phyloP scores from a whole-genome alignment of 768 basidiomycete genomes.

The Pleurotus ostreatus region DNA sequence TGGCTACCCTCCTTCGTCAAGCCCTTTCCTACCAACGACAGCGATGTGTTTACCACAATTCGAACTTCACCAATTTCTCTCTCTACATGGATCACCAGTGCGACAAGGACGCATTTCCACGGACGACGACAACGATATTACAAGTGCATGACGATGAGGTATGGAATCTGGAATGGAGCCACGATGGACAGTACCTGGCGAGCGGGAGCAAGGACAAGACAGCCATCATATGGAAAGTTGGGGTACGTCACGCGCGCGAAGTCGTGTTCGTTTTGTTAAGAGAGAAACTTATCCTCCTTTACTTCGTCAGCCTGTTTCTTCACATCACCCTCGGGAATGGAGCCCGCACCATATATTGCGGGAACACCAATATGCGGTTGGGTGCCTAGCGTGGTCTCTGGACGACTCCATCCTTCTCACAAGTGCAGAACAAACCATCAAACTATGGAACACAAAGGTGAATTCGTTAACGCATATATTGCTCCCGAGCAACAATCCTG shows the following conservation, averaged over 20 bases:
- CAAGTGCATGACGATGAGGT: constrained; percentile 90
- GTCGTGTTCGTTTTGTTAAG: constrained; percentile 5
- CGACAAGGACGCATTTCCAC: constrained; percentile 77
- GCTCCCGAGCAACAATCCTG: constrained; percentile 4
- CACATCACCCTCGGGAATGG: constrained; percentile 55
- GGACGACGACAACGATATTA: constrained; percentile 78
- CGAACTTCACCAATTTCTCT: constrained; percentile 60
- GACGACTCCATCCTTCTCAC: constrained; percentile 85
- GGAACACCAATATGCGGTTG: constrained; percentile 78
- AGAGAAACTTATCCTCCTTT: constrained; percentile 7
- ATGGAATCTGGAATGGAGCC: constrained; percentile 96
- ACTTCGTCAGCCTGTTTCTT: constrained; percentile 38
- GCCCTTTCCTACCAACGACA: constrained; percentile 77
- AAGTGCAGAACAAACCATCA: constrained; percentile 74
- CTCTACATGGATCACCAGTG: constrained; percentile 86
- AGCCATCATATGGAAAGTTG: constrained; percentile 86
- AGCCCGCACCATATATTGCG: constrained; percentile 53
- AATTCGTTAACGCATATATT: constrained; percentile 10
- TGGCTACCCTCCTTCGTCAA: constrained; percentile 81
- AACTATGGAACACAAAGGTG: constrained; percentile 90
- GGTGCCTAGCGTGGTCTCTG: constrained; percentile 87
- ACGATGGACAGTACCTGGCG: constrained; percentile 79
- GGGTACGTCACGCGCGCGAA: constrained; percentile 46
- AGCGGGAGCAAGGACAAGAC: constrained; percentile 84
- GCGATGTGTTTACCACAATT: constrained; percentile 85